Evolutionary conservation across 2,329 filamentous ascomycete genomes (phyloP), one percentile per base, ranked within the genome.

Genomic region (Arthroderma sp.): DNA sequence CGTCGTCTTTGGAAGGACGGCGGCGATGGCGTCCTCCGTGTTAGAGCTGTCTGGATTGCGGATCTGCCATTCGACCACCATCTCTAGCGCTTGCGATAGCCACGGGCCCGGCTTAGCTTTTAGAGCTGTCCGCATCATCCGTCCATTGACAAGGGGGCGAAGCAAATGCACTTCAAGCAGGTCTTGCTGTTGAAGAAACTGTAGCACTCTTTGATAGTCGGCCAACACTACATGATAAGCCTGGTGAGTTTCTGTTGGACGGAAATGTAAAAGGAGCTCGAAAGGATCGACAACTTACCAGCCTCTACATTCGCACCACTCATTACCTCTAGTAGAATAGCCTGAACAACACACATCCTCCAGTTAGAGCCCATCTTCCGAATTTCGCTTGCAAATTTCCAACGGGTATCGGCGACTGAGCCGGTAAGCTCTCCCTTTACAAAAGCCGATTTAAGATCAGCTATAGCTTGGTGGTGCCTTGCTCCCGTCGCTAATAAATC

Each of bases 1-100:
- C 15, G 15, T 22, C 15, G 15, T 22, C 15, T 22, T 22, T 22
- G 15, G 15, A 22, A 22, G 15, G 3, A 22, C 15, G 15, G 15
- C 15, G 15, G 15, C 72, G 43, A 86, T 64, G 1, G 74, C 80
- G 2, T 68, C 74, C 5, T 61, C 55, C 29, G 71, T 64, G 49
- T 88, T 81, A 3, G 72, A 75, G 46, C 68, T 69, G 3, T 71
- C 71, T 0, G 87, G 85, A 57, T 96, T 78, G 33, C 85, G 75
- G 43, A 96, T 73, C 63, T 96, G 91, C 87, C 88, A 96, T 49
- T 80, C 79, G 62, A 93, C 76, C 49, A 85, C 83, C 3, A 87
- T 69, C 30, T 93, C 82, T 39, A 94, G 66, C 3, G 87, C 87
- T 38, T 73, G 72, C 44, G 78, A 78, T 73, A 93, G 83, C 89